Percentiles rank a stretch among this genome's conserved stretches.
These are phyloP conservation scores for Sporothrix protearum DNA, from an alignment of 2,329 filamentous ascomycete species.

Conservation along the genomic window DNA sequence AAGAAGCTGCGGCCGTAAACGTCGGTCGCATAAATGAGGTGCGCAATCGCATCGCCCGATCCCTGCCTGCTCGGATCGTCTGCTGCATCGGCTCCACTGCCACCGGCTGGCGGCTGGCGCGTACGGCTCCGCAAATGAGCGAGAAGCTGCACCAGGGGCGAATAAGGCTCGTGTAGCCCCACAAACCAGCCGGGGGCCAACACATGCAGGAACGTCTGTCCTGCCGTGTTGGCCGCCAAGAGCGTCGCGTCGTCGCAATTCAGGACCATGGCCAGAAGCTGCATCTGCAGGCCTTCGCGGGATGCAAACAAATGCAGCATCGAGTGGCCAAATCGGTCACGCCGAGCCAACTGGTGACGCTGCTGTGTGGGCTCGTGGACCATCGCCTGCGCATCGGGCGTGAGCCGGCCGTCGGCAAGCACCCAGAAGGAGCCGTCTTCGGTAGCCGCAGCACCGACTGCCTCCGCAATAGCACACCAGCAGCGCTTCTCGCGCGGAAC, in stretches of 20 bases:
- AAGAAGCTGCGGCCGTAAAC: constrained; percentile 53
- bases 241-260: constrained; percentile 29
- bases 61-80: not conserved
- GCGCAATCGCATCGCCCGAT: not conserved
- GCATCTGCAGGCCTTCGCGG: constrained; percentile 33
- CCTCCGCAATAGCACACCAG: constrained; percentile 36
- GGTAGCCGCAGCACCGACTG: constrained; percentile 18
- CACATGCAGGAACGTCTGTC: constrained; percentile 50
- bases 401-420: constrained; percentile 32
- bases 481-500: constrained; percentile 29
- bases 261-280: constrained; percentile 33
- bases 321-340: constrained; percentile 49
- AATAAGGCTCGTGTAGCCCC: constrained; percentile 28
- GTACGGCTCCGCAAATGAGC: constrained; percentile 31
- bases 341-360: constrained; percentile 29
- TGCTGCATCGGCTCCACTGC: not conserved
- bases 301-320: constrained; percentile 47
- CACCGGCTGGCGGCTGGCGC: not conserved
- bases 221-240: constrained; percentile 41
- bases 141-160: constrained; percentile 33
- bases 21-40: constrained; percentile 42
- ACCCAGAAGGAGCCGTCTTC: constrained; percentile 32
- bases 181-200: constrained; percentile 39
- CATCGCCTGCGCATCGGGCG: constrained; percentile 31
- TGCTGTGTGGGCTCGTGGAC: constrained; percentile 28